These are phyloP conservation scores for Mortierella sp. DNA, from an alignment of 371 early-diverging fungal species.

Conservation along the genomic window DNA sequence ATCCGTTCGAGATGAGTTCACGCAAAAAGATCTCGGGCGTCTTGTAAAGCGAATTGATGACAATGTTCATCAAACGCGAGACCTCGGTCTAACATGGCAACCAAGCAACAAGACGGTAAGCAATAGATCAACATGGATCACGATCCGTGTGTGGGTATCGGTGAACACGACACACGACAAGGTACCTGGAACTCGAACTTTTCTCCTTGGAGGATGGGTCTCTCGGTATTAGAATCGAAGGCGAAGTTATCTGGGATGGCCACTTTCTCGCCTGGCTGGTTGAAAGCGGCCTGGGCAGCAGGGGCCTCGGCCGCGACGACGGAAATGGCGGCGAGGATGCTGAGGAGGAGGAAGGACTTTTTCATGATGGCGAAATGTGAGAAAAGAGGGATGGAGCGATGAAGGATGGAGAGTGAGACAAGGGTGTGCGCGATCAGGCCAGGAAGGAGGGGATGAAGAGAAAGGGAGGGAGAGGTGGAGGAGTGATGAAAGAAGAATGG, in stretches of 20 bases:
- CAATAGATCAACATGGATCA: background rate
- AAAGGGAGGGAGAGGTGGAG: background rate
- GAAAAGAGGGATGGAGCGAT: conserved; percentile 2
- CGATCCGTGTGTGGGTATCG: background rate
- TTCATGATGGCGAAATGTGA: conserved; percentile 27
- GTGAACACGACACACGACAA: background rate
- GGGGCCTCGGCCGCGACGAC: conserved; percentile 52
- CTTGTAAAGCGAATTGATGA: conserved; percentile 92
- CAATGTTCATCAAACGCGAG: conserved; percentile 88
- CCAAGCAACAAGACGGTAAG: background rate
- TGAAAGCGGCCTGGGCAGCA: conserved; percentile 37
- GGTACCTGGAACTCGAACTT: conserved; percentile 54
- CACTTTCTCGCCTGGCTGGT: conserved; percentile 34
- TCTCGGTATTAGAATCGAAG: conserved; percentile 16
- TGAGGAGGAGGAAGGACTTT: conserved; percentile 42
- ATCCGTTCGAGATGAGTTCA: conserved; percentile 95
- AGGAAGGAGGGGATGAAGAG: background rate
- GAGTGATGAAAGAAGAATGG: background rate
- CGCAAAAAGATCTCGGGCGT: conserved; percentile 92
- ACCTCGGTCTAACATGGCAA: conserved; percentile 72
- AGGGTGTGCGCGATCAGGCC: background rate
- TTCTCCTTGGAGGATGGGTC: conserved; percentile 34
- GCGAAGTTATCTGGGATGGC: conserved; percentile 52
- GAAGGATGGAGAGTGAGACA: conserved; percentile 3
- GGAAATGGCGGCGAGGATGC: conserved; percentile 52